Evolutionary conservation across 495 filamentous ascomycete species (phyloP), one percentile per base, ranked within the genome.

Genomic region (Aspergillus egyptiacus): DNA sequence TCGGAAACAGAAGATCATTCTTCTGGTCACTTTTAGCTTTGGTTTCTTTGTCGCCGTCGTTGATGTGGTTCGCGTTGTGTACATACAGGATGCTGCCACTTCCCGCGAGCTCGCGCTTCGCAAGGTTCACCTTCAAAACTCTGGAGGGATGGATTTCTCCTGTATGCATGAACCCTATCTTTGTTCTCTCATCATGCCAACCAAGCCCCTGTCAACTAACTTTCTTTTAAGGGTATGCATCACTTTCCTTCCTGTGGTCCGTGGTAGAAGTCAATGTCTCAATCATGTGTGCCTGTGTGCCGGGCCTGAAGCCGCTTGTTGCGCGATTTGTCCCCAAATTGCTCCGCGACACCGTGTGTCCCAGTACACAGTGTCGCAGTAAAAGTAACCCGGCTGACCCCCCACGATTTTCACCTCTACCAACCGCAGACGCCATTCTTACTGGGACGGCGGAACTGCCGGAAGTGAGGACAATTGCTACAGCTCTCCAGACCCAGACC

Each of bases 191-290:
- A 23, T 32, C 9, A 18, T 15, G 0, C 19, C 3, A 19, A 36
- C 7, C 14, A 22, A 22, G 7, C 22, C 36, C 31, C 2, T 5
- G 5, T 18, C 22, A 6, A 19, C 48, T 34, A 30, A 23, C 38
- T 50, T 19, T 48, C 24, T 27, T 20, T 22, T 10, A 66, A 61
- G 84, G 80, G 84, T 87, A 89, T 64, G 89, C 84, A 3, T 86
- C 89, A 3, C 63, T 88, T 2, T 85, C 88, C 0, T 86, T 94
- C 61, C 89, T 95, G 84, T 96, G 89, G 90, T 91, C 86, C 14
- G 86, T 83, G 7, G 79, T 96, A 50, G 90, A 95, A 64, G 88
- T 95, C 63, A 90, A 95, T 56, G 73, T 89, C 6, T 89, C 89
- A 6, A 86, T 95, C 46, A 84, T 91, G 33, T 93, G 87, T 50